phyloP scores from a whole-genome alignment of 306 rosid genomes.

The Cicer judaicum region DNA sequence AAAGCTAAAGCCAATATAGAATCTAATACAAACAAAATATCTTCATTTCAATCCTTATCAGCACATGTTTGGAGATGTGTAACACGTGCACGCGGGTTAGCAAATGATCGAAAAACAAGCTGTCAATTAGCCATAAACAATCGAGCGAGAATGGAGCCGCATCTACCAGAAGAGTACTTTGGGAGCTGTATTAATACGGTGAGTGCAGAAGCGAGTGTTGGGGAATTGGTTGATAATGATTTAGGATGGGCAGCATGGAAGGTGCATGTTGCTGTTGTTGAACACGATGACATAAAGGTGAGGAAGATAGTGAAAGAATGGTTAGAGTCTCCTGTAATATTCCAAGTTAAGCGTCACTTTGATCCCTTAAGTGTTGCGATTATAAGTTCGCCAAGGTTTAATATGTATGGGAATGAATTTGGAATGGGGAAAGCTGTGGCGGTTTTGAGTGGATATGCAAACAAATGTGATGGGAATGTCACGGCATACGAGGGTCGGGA shows the following conservation, averaged over 20 bases:
- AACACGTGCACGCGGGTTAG: slow-evolving; percentile 48
- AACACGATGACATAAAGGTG: slow-evolving; percentile 30
- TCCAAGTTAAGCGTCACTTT: not conserved
- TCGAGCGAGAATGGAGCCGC: slow-evolving; percentile 59
- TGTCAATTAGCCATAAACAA: slow-evolving; percentile 52
- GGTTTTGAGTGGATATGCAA: slow-evolving; percentile 58
- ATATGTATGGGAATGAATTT: slow-evolving; percentile 63
- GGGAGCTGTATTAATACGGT: slow-evolving; percentile 41
- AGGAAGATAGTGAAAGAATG: not conserved
- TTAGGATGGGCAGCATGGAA: slow-evolving; percentile 72
- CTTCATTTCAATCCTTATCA: slow-evolving; percentile 64
- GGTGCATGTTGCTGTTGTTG: slow-evolving; percentile 52
- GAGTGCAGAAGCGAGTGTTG: slow-evolving; percentile 20
- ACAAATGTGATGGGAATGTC: slow-evolving; percentile 58
- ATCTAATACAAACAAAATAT: slow-evolving; percentile 24
- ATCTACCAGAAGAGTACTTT: slow-evolving; percentile 53
- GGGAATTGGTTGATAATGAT: slow-evolving; percentile 48
- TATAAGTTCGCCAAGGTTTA: slow-evolving; percentile 65
- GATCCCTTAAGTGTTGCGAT: slow-evolving; percentile 51
- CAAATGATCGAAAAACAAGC: slow-evolving; percentile 28
- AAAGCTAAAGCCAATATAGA: slow-evolving; percentile 62
- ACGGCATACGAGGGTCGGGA: slow-evolving; percentile 51
- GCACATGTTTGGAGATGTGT: slow-evolving; percentile 64
- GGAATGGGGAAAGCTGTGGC: slow-evolving; percentile 77
- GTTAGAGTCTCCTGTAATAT: slow-evolving; percentile 28